Evolutionary conservation across 176 grass and related monocot genomes (phyloP).

Genomic region (Carex kokanica): DNA sequence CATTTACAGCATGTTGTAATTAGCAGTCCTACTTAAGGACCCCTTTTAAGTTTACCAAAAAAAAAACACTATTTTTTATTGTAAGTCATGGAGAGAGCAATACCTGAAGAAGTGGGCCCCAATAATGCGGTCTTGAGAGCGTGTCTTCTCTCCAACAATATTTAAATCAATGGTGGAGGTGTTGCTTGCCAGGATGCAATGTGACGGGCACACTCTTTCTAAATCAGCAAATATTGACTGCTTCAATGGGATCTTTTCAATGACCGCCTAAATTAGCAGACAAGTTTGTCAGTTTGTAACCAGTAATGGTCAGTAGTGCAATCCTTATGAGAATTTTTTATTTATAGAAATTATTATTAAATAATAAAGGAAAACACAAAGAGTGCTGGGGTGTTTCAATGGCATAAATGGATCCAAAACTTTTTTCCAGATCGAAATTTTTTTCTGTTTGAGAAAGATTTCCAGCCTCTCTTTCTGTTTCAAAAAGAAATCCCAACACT

Average conservation of each 20-base stretch:
- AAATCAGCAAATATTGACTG: slow-evolving; percentile 97
- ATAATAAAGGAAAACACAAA: too few relatives aligned
- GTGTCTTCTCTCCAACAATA: slow-evolving; percentile 81
- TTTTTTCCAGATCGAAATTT: too few relatives aligned
- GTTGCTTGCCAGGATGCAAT: slow-evolving; percentile 96
- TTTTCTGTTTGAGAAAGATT: too few relatives aligned
- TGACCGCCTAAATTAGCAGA: slow-evolving; percentile 67
- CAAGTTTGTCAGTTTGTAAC: slow-evolving; percentile 9
- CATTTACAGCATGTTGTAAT: not conserved
- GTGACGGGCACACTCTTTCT: slow-evolving; percentile 66
- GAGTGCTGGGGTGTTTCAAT: too few relatives aligned
- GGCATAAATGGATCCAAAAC: too few relatives aligned
- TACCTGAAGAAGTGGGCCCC: slow-evolving; percentile 99
- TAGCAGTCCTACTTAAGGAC: not conserved
- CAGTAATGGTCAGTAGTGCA: not conserved
- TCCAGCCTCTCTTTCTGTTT: too few relatives aligned
- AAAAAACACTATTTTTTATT: not conserved
- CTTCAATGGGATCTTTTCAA: slow-evolving; percentile 94
- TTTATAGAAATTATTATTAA: too few relatives aligned
- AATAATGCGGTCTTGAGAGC: slow-evolving; percentile 81
- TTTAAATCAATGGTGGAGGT: slow-evolving; percentile 96
- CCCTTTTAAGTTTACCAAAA: not conserved
- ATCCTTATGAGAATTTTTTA: too few relatives aligned
- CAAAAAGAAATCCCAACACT: too few relatives aligned
- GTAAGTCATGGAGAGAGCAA: not conserved